A percentile compares a stretch with the other conserved stretches of the same genome.
phyloP scores from a whole-genome alignment of 768 basidiomycete species.

The Phylloporus sp. region DNA sequence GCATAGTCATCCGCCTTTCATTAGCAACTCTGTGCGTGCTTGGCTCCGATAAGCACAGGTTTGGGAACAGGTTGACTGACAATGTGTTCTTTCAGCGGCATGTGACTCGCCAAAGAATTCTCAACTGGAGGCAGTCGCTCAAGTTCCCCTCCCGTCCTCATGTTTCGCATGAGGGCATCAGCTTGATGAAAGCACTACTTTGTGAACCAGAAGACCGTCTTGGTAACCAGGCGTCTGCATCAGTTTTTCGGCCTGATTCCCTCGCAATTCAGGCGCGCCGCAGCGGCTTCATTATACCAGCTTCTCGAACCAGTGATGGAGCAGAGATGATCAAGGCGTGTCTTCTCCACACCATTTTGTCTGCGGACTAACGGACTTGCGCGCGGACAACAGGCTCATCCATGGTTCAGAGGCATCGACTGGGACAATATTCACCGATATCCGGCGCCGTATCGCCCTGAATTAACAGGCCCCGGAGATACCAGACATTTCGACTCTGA shows the following conservation, averaged over 20 bases:
- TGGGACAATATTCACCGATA: constrained; percentile 82
- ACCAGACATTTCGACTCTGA: constrained; percentile 94
- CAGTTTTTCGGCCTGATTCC: constrained; percentile 71
- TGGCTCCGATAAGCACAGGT: constrained; percentile 19
- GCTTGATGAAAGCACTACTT: constrained; percentile 82
- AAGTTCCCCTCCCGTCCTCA: constrained; percentile 81
- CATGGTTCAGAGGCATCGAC: constrained; percentile 89
- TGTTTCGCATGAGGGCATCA: constrained; percentile 82
- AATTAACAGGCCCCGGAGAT: constrained; percentile 76
- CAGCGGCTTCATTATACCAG: constrained; percentile 61
- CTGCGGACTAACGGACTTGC: constrained; percentile 15
- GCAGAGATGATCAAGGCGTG: constrained; percentile 82
- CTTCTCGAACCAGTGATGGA: constrained; percentile 65
- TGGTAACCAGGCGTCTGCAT: constrained; percentile 66
- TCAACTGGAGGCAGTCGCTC: constrained; percentile 89
- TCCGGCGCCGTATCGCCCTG: constrained; percentile 85
- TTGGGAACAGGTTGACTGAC: constrained; percentile 13
- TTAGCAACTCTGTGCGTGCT: constrained; percentile 77
- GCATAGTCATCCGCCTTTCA: constrained; percentile 86
- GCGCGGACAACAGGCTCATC: constrained; percentile 62
- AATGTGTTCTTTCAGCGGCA: constrained; percentile 57
- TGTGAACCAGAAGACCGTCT: constrained; percentile 96
- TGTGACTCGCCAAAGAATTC: constrained; percentile 93
- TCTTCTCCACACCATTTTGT: constrained; percentile 15
- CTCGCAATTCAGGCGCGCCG: constrained; percentile 69